Evolutionary conservation across 805 yeast species (phyloP), one percentile per base, ranked within the genome.

Genomic region (Metschnikowia rubicola): DNA sequence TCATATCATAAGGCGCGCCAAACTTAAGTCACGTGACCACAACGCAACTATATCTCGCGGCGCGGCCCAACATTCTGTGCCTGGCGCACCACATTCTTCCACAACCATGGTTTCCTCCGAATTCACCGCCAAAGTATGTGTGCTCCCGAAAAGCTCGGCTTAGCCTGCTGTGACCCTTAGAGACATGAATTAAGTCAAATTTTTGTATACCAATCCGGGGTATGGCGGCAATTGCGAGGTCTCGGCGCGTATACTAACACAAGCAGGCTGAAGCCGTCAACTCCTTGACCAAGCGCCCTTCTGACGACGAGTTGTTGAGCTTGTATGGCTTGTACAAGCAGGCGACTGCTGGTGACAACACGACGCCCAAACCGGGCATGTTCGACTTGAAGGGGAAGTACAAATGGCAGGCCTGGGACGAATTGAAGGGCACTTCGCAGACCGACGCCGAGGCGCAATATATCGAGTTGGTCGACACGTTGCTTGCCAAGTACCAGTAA

Each of bases 341-440:
- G 75, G 96, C 98, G 59, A 92, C 97, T 32, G 86, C 84, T 47
- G 99, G 99, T 56, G 99, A 94, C 79, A 89, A 89, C 79, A 69
- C 67, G 56, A 86, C 96, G 52, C 74, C 78, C 46, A 88, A 88
- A 74, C 99, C 99, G 45, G 94, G 97, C 54, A 71, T 87, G 50
- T 88, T 94, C 68, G 96, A 90, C 73, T 79, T 94, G 74, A 89
- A 86, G 75, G 97, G 92, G 58, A 90, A 95, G 73, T 87, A 88
- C 80, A 94, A 94, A 78, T 94, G 98, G 98, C 92, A 91, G 65
- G 80, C 98, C 8, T 94, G 98, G 98, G 84, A 84, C 61, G 83
- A 82, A 60, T 74, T 84, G 63, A 86, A 87, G 74, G 99, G 99
- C 48, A 80, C 79, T 51, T 70, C 89, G 35, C 87, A 86, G 70